phyloP scores from a whole-genome alignment of 176 grass and related monocot species.

The sorghum (Sorghum bicolor) region Sorghum_bicolor_NCBIv3 NC_012872.2:62239501-62240000 shows the following conservation, averaged over 20 bases:
- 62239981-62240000: constrained; percentile 20
- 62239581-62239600: neutral
- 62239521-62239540: neutral
- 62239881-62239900: constrained; percentile 9
- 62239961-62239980: constrained; percentile 41
- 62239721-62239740: constrained; percentile 38
- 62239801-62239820: constrained; percentile 14
- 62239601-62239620: neutral
- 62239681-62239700: neutral
- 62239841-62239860: constrained; percentile 36
- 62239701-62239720: constrained; percentile 58
- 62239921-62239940: constrained; percentile 16
- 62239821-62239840: constrained; percentile 4
- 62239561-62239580: neutral
- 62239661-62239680: neutral
- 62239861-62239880: constrained; percentile 35
- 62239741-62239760: constrained; percentile 37
- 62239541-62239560: neutral
- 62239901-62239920: constrained; percentile 1
- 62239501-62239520: neutral
- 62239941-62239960: constrained; percentile 18
- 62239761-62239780: constrained; percentile 29
- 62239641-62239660: neutral
- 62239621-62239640: neutral
- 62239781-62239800: constrained; percentile 11